phyloP scores from a whole-genome alignment of 106 monocot species.

The Allium cepa region DNA sequence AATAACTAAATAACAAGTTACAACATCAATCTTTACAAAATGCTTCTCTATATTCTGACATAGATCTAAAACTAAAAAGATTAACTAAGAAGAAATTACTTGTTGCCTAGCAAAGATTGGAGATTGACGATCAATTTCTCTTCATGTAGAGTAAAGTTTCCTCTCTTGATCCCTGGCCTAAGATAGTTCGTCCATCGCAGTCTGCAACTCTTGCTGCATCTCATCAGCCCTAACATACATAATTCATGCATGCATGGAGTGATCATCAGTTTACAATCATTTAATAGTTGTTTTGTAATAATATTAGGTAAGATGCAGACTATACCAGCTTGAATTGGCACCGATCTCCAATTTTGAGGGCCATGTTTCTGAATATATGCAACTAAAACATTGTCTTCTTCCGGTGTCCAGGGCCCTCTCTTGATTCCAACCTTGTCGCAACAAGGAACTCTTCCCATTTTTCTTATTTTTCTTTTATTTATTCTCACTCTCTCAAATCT shows the following conservation, averaged over 20 bases:
- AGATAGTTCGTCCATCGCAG: slow-evolving; percentile 78
- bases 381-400: slow-evolving; percentile 50
- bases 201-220: slow-evolving; percentile 72
- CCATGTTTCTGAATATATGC: slow-evolving; percentile 52
- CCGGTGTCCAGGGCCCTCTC: slow-evolving; percentile 57
- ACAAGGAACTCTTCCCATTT: slow-evolving; percentile 17
- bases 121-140: slow-evolving; percentile 58
- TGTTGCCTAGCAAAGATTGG: slow-evolving; percentile 59
- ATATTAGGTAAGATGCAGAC: too few relatives aligned
- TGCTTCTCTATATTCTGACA: too few relatives aligned
- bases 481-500: slow-evolving; percentile 9
- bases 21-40: too few relatives aligned
- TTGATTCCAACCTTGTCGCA: slow-evolving; percentile 25
- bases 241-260: neutral
- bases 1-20: too few relatives aligned
- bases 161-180: slow-evolving; percentile 63
- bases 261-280: neutral
- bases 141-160: slow-evolving; percentile 61
- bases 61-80: too few relatives aligned
- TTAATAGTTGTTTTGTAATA: too few relatives aligned
- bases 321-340: slow-evolving; percentile 40
- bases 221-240: slow-evolving; percentile 37
- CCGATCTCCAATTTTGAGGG: slow-evolving; percentile 47
- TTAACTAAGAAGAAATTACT: slow-evolving; percentile 12
- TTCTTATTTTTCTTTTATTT: neutral